Base-by-base conservation (phyloP, 208 protist genomes). In the Wallacemonas rigidus region DNA sequence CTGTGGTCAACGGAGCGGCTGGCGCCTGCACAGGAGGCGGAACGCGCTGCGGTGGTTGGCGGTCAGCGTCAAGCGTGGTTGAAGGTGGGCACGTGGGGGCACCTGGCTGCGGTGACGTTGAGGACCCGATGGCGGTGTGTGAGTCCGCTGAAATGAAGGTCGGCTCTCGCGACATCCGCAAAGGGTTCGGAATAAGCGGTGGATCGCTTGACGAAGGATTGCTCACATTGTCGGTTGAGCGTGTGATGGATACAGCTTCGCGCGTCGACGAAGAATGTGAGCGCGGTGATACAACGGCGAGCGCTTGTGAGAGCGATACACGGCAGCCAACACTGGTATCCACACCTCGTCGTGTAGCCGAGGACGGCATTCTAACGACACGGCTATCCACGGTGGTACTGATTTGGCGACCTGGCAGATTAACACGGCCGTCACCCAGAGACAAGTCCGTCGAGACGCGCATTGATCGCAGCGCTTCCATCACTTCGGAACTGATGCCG, bases 301-400 rank as follows among this genome's bases (percentile, higher is more conserved):
- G 38, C 7, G 60, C 60, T 14, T 65, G 60, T 6, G 60, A 51
- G 0, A 65, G 40, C 12, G 60, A 65, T 3, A 65, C 60, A 1
- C 60, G 60, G 11, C 43, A 41, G 7, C 17, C 56, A 41, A 50
- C 8, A 38, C 7, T 17, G 56, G 26, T 9, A 41, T 65, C 60
- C 11, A 65, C 60, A 2, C 60, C 50, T 38, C 60, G 60, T 3
- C 60, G 60, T 14, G 8, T 50, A 1, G 43, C 9, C 0, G 43
- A 4, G 60, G 11, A 3, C 14, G 7, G 38, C 17, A 8, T 26
- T 11, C 17, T 51, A 14, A 45, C n/a, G 60, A 26, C 26, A 26
- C 36, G 43, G 60, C 60, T 36, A 3, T 65, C 60, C 3, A 65
- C 41, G 43, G 14, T 4, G 6, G 60, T 65, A 17, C 60, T 65